Conservation (phyloP, 2,329 filamentous ascomycete genomes). For the Colletotrichum horii region DNA sequence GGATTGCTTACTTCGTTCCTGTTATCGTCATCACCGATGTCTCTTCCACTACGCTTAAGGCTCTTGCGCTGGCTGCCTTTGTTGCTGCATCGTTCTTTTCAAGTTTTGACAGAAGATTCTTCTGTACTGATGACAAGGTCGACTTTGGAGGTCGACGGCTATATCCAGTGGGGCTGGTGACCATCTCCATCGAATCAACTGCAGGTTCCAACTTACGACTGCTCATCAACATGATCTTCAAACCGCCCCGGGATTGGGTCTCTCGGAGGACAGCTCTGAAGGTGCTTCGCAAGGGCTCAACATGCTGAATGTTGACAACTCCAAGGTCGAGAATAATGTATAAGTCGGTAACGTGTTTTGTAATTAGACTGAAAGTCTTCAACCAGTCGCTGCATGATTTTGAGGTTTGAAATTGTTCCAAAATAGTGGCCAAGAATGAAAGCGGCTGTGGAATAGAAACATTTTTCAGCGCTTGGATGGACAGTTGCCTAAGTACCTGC, state of each 20-base stretch:
- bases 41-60: too few relatives aligned
- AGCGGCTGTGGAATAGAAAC: neutral
- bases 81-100: too few relatives aligned
- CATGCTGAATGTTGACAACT: neutral
- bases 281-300: neutral
- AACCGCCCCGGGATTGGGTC: neutral
- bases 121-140: too few relatives aligned
- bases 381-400: neutral
- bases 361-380: neutral
- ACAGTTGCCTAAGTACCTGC: neutral
- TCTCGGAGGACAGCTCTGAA: neutral
- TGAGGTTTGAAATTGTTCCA: neutral
- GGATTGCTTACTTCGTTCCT: rapidly evolving
- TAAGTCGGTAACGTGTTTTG: neutral
- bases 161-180: neutral
- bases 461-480: neutral
- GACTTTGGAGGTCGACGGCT: neutral
- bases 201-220: neutral
- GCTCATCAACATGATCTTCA: neutral
- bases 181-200: rapidly evolving
- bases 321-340: neutral
- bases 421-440: neutral
- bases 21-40: rapidly evolving
- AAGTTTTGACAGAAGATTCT: too few relatives aligned
- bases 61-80: too few relatives aligned